Evolutionary conservation across 1,284 basidiomycete species (phyloP), one percentile per base, ranked within the genome.

Genomic region (Waitea zeae): DNA sequence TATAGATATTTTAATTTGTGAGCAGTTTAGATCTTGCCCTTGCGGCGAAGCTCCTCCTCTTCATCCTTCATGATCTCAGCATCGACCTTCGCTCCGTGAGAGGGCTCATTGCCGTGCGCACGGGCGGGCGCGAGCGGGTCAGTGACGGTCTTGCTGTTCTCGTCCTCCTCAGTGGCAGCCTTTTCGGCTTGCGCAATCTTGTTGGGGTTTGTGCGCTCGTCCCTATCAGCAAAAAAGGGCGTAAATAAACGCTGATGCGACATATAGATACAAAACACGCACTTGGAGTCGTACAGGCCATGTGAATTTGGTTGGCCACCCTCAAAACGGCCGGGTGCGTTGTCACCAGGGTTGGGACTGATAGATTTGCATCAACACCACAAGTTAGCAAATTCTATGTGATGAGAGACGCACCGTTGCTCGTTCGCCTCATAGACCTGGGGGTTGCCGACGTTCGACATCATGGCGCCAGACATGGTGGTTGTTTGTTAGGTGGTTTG

Each of bases 71-170:
- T 56, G 32, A 78, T 53, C 47, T 72, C 55, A 12, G 65, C 64
- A 46, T 78, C 75, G 30, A 74, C 63, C 52, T 66, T 54, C 3
- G 71, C 73, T 1, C 74, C 73, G 27, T 60, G 54, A 0, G 64
- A 67, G 0, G 75, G 74, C 43, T 73, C 57, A 48, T 77, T 67
- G 1, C 71, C 70, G 39, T 76, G 64, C 17, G 52, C 46, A 5
- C 45, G 49, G 1, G 65, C 65, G 9, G 61, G 61, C 31, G 49
- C 54, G 26, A 60, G 46, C 11, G 64, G 64, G 38, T 67, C 58
- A 4, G 43, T 42, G 3, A 51, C 33, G 0, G 50, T 50, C 36
- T 49, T 46, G 30, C 41, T 41, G 30, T 52, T 41, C 30, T 49
- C 42, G 11, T 57, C 49, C 14, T 50, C 40, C 28, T 51, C 43